Percentiles rank a stretch among this genome's conserved stretches.
Conservation (phyloP, 192 early-diverging fungal species). For the Dissophora ornata region DNA sequence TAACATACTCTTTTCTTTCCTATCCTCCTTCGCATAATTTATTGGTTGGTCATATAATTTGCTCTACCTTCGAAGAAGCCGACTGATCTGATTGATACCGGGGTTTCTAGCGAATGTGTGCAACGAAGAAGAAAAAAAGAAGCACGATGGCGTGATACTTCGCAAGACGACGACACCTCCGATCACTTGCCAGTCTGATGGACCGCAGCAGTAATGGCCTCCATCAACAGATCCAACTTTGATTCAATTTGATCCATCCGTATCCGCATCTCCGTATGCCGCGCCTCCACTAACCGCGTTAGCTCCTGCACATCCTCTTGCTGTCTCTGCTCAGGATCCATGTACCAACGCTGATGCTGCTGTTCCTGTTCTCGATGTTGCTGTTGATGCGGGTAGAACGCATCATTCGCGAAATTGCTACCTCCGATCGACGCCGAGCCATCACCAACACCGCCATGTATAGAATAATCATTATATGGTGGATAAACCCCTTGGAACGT, state of each 20-base stretch:
- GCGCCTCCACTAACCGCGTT: slow-evolving; percentile 16
- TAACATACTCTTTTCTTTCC: too few species aligned
- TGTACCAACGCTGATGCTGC: slow-evolving; percentile 14
- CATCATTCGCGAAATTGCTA: background rate
- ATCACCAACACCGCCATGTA: slow-evolving; percentile 2
- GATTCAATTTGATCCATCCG: slow-evolving; percentile 38
- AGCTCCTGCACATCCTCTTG: slow-evolving; percentile 22
- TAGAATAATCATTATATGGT: background rate
- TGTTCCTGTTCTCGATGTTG: background rate
- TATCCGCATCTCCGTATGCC: slow-evolving; percentile 29
- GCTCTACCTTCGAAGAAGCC: too few species aligned
- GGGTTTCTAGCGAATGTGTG: background rate
- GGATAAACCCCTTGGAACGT: slow-evolving; percentile 33
- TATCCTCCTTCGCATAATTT: too few species aligned
- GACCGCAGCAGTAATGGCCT: background rate
- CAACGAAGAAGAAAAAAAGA: background rate
- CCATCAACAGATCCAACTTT: slow-evolving; percentile 40
- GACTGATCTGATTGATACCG: too few species aligned
- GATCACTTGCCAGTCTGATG: background rate
- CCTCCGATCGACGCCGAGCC: background rate
- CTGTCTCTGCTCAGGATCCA: slow-evolving; percentile 4
- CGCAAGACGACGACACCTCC: too few species aligned
- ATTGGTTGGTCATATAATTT: too few species aligned
- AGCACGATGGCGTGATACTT: too few species aligned
- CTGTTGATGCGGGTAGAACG: slow-evolving; percentile 2